Percentiles rank a stretch among this genome's conserved stretches.
These are phyloP conservation scores for Phytophthora pisi DNA, from an alignment of 352 stramenopile species.

Conservation along the genomic window DNA sequence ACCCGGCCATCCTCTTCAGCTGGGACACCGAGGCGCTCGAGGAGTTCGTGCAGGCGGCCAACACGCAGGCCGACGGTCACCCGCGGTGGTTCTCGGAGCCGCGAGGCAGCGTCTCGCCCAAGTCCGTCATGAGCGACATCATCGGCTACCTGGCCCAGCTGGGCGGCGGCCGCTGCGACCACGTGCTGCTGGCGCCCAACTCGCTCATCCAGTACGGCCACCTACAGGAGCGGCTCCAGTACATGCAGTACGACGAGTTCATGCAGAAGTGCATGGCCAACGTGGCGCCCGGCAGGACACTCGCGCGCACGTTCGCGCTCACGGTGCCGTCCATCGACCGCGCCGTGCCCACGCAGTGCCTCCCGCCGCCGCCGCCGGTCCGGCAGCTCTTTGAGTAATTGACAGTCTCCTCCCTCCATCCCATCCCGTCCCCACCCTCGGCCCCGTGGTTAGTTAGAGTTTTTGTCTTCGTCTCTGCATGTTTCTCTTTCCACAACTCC, in stretches of 20 bases:
- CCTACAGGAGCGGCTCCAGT: slow-evolving; percentile 47
- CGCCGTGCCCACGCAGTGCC: slow-evolving; percentile 42
- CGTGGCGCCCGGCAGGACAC: slow-evolving; percentile 37
- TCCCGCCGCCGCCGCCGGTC: slow-evolving; percentile 37
- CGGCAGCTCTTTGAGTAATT: slow-evolving; percentile 54
- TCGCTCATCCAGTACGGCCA: slow-evolving; percentile 55
- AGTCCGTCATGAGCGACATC: slow-evolving; percentile 42
- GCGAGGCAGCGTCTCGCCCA: slow-evolving; percentile 40
- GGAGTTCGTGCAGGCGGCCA: slow-evolving; percentile 45
- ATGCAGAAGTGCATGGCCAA: slow-evolving; percentile 48
- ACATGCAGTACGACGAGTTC: slow-evolving; percentile 56
- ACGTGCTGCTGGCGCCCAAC: slow-evolving; percentile 47
- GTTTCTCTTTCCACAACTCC: slow-evolving; percentile 23
- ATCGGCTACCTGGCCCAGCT: slow-evolving; percentile 48
- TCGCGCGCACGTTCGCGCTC: slow-evolving; percentile 46
- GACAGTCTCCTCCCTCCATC: slow-evolving; percentile 14
- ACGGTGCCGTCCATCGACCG: slow-evolving; percentile 32
- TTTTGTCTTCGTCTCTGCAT: slow-evolving; percentile 33
- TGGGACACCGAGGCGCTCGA: slow-evolving; percentile 43
- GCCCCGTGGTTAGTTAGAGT: slow-evolving; percentile 32
- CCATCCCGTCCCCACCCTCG: background rate
- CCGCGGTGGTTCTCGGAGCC: slow-evolving; percentile 45
- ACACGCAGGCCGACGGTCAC: slow-evolving; percentile 30
- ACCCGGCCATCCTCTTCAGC: slow-evolving; percentile 46
- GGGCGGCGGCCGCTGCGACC: slow-evolving; percentile 40